These are phyloP conservation scores for Trametes punicea DNA, from an alignment of 768 basidiomycete species.

Conservation along the genomic window DNA sequence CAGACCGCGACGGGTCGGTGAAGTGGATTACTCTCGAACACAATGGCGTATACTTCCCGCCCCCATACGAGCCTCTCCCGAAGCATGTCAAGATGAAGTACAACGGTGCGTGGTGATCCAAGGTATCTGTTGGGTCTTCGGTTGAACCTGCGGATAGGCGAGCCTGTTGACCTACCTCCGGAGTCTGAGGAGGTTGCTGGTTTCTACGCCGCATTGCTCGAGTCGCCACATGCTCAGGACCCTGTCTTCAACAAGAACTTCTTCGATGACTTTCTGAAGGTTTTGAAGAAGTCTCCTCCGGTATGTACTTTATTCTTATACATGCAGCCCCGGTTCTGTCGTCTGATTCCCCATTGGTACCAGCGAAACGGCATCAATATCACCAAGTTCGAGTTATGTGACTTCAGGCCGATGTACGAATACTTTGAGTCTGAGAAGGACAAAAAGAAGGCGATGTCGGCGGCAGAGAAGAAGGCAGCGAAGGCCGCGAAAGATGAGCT, in stretches of 20 bases:
- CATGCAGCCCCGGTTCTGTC: neutral
- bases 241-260: slow-evolving; percentile 90
- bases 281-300: slow-evolving; percentile 79
- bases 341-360: neutral
- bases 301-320: slow-evolving; percentile 47
- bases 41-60: slow-evolving; percentile 92
- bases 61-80: slow-evolving; percentile 87
- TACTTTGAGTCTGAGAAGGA: slow-evolving; percentile 90
- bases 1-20: slow-evolving; percentile 67
- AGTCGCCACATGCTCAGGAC: slow-evolving; percentile 90
- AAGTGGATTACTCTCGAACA: slow-evolving; percentile 98
- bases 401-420: slow-evolving; percentile 93
- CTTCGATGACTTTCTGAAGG: slow-evolving; percentile 82
- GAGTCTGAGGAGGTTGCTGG: slow-evolving; percentile 96
- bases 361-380: slow-evolving; percentile 76
- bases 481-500: slow-evolving; percentile 82
- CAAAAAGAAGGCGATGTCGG: slow-evolving; percentile 83
- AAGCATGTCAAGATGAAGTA: slow-evolving; percentile 89
- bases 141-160: slow-evolving; percentile 46
- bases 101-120: slow-evolving; percentile 55
- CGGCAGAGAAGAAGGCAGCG: slow-evolving; percentile 86
- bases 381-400: slow-evolving; percentile 72
- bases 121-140: neutral
- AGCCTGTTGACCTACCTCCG: slow-evolving; percentile 70
- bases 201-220: slow-evolving; percentile 91